Percentiles rank a stretch among this genome's conserved stretches.
Evolutionary conservation across 2,329 filamentous ascomycete genomes (phyloP).

Genomic region (Penicillium glabrum): DNA sequence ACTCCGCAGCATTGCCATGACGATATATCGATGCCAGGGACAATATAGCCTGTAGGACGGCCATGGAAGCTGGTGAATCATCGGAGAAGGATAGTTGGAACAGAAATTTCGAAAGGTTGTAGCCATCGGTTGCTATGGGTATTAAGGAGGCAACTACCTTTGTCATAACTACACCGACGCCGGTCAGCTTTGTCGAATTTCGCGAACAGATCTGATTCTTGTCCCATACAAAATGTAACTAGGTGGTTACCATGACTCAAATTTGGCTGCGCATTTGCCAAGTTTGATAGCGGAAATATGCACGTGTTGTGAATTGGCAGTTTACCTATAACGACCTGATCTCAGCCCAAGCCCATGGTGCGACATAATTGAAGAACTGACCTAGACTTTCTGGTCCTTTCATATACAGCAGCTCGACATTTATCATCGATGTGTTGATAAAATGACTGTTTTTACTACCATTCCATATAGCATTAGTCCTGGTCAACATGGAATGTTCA

Average conservation of each 20-base stretch:
- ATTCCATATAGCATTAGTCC: neutral
- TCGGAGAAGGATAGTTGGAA: constrained; percentile 10
- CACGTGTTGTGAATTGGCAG: neutral
- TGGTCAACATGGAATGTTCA: neutral
- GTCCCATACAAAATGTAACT: neutral
- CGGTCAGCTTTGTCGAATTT: neutral
- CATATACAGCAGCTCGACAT: neutral
- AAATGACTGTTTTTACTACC: neutral
- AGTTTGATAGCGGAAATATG: neutral
- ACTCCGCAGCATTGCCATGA: neutral
- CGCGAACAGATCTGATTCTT: neutral
- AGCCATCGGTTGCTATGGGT: neutral
- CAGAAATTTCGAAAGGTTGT: constrained; percentile 4
- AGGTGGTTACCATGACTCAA: neutral
- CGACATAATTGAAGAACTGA: neutral
- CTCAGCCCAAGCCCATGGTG: neutral
- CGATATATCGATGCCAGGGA: constrained; percentile 2
- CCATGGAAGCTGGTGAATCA: constrained; percentile 7
- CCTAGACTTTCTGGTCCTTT: neutral
- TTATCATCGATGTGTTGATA: neutral
- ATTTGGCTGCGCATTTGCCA: neutral
- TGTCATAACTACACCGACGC: neutral
- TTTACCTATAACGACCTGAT: neutral
- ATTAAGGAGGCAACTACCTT: neutral
- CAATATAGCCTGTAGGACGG: constrained; percentile 4